phyloP scores from a whole-genome alignment of 768 basidiomycete species.

The Auricularia auricula-judae region DNA sequence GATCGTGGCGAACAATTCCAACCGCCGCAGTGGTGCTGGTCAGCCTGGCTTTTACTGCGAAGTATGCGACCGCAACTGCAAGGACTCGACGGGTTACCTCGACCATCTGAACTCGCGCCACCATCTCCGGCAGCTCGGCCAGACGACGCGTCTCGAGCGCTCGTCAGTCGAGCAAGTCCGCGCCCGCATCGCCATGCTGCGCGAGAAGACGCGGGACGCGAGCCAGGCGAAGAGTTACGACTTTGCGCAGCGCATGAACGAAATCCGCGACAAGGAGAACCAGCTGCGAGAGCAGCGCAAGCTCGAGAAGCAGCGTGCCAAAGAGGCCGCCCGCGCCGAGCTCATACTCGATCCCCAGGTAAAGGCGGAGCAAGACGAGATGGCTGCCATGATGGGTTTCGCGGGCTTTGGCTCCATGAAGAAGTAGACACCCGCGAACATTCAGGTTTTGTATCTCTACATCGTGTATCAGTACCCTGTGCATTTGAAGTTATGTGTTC shows the following conservation, averaged over 20 bases:
- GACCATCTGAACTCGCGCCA: slow-evolving; percentile 93
- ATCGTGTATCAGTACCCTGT: too few species aligned
- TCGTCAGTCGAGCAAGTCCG: slow-evolving; percentile 92
- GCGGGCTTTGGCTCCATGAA: slow-evolving; percentile 82
- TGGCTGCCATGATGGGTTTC: slow-evolving; percentile 85
- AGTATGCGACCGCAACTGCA: slow-evolving; percentile 80
- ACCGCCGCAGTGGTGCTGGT: slow-evolving; percentile 57
- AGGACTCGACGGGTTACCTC: slow-evolving; percentile 87
- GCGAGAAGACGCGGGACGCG: slow-evolving; percentile 78
- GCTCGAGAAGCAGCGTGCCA: slow-evolving; percentile 66
- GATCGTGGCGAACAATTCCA: slow-evolving; percentile 79
- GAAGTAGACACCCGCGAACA: slow-evolving; percentile 33
- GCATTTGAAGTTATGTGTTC: too few species aligned
- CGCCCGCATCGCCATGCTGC: slow-evolving; percentile 73
- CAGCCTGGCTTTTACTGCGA: slow-evolving; percentile 94
- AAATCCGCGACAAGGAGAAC: slow-evolving; percentile 66
- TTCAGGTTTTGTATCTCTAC: too few species aligned
- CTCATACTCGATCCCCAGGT: slow-evolving; percentile 34
- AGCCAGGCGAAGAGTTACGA: slow-evolving; percentile 85
- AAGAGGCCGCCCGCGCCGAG: slow-evolving; percentile 58
- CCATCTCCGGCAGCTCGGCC: slow-evolving; percentile 88
- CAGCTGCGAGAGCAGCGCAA: slow-evolving; percentile 62
- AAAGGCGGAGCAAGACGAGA: slow-evolving; percentile 45
- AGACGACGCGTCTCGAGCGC: slow-evolving; percentile 82
- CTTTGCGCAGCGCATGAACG: slow-evolving; percentile 80